Evolutionary conservation across 2,329 filamentous ascomycete genomes (phyloP).

Genomic region (Sclerotinia glacialis): DNA sequence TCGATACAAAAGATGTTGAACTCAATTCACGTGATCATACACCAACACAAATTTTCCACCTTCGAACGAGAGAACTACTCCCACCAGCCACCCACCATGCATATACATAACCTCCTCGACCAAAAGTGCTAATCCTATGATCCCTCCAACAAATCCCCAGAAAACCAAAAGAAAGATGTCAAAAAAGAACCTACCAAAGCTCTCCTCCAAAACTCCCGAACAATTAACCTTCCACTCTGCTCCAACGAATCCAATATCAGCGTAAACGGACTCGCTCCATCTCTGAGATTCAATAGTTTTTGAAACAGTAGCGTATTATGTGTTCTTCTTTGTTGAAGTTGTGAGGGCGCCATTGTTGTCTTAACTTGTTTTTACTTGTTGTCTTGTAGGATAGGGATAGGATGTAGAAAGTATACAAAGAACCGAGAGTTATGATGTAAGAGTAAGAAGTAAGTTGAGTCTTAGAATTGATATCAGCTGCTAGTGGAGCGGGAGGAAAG

Average conservation of each 20-base stretch:
- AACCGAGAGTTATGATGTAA: neutral
- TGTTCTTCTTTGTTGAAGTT: slow-evolving; percentile 68
- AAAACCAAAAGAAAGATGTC: neutral
- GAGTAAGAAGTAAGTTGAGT: no score
- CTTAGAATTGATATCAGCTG: neutral
- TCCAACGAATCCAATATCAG: slow-evolving; percentile 82
- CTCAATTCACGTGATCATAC: slow-evolving; percentile 15
- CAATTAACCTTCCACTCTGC: slow-evolving; percentile 68
- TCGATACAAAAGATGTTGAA: neutral
- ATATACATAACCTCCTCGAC: neutral
- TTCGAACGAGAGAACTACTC: slow-evolving; percentile 12
- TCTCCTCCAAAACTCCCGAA: slow-evolving; percentile 71
- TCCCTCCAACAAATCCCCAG: neutral
- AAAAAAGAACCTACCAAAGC: slow-evolving; percentile 57
- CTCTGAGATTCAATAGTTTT: slow-evolving; percentile 73
- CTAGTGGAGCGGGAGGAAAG: neutral
- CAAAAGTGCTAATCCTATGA: no score
- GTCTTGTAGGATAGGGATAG: neutral
- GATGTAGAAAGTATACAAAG: no score
- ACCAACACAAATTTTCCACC: neutral
- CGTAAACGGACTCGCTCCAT: slow-evolving; percentile 81
- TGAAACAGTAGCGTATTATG: slow-evolving; percentile 83
- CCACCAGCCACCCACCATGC: neutral
- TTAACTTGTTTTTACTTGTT: neutral
- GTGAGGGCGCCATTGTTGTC: slow-evolving; percentile 51